A percentile compares a stretch with the other conserved stretches of the same genome.
phyloP scores from a whole-genome alignment of 2,329 filamentous ascomycete genomes.

The Colletotrichum ledebouriae region DNA sequence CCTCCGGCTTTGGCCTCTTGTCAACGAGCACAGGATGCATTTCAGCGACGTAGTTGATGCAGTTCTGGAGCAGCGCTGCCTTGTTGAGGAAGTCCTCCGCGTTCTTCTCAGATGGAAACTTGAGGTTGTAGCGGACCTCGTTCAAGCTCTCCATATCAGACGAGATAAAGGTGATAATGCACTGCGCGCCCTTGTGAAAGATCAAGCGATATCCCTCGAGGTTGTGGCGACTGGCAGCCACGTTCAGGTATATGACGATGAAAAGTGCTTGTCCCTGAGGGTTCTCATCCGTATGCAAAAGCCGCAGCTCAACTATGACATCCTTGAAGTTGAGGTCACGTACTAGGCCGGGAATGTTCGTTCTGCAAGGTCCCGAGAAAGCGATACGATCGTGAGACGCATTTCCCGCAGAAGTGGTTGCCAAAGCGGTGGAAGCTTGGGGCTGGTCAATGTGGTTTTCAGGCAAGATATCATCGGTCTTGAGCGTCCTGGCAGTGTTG shows the following conservation, averaged over 20 bases:
- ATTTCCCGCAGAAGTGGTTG: background rate
- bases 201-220: background rate
- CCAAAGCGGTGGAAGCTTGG: background rate
- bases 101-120: background rate
- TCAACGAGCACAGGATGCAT: too few species aligned
- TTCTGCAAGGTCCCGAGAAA: background rate
- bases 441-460: too few species aligned
- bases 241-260: background rate
- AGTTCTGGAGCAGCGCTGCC: background rate
- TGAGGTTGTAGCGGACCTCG: constrained; percentile 1
- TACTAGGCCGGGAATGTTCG: background rate
- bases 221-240: background rate
- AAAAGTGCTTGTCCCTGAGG: constrained; percentile 7
- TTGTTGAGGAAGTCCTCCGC: background rate
- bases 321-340: background rate
- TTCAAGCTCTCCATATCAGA: background rate
- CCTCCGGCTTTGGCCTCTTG: too few species aligned
- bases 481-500: too few species aligned
- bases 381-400: background rate
- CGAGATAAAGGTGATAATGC: background rate
- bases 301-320: background rate
- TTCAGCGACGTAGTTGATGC: constrained; percentile 8
- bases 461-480: too few species aligned
- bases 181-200: background rate
- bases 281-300: background rate